Percentiles rank a stretch among this genome's conserved stretches.
Conservation (phyloP, 108 stramenopile species). For the Skeletonema marinoi region DNA sequence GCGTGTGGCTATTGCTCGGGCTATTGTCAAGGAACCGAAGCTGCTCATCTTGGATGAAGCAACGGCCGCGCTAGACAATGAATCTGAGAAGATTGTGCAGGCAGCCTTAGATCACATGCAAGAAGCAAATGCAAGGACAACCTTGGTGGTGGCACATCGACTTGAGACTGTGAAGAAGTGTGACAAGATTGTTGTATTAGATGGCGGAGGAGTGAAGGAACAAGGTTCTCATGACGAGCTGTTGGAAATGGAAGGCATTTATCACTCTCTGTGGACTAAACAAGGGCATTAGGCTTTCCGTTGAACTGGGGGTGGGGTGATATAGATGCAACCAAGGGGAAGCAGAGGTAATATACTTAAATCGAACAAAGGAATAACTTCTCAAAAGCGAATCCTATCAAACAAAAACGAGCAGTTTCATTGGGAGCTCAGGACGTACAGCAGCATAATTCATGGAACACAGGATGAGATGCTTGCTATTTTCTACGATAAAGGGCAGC, state of each 20-base stretch:
- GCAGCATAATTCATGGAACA: too few species aligned
- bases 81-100: slow-evolving; percentile 50
- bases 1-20: slow-evolving; percentile 88
- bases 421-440: too few species aligned
- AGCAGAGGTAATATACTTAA: too few species aligned
- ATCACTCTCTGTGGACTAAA: slow-evolving; percentile 41
- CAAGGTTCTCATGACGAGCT: slow-evolving; percentile 71
- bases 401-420: too few species aligned
- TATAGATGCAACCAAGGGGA: neutral
- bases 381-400: too few species aligned
- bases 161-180: slow-evolving; percentile 62
- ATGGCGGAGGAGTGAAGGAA: slow-evolving; percentile 62
- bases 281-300: slow-evolving; percentile 13
- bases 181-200: slow-evolving; percentile 76
- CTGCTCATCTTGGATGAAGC: slow-evolving; percentile 62
- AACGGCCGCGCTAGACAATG: slow-evolving; percentile 56
- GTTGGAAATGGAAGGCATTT: slow-evolving; percentile 47
- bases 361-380: too few species aligned
- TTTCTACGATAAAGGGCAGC: too few species aligned
- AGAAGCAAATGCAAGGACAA: slow-evolving; percentile 41
- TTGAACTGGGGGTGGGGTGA: neutral
- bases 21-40: slow-evolving; percentile 46
- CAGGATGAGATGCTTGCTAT: too few species aligned
- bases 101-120: slow-evolving; percentile 49
- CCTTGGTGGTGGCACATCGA: slow-evolving; percentile 62